phyloP scores from a whole-genome alignment of 345 rosid genomes.

The Geranium brycei region DNA sequence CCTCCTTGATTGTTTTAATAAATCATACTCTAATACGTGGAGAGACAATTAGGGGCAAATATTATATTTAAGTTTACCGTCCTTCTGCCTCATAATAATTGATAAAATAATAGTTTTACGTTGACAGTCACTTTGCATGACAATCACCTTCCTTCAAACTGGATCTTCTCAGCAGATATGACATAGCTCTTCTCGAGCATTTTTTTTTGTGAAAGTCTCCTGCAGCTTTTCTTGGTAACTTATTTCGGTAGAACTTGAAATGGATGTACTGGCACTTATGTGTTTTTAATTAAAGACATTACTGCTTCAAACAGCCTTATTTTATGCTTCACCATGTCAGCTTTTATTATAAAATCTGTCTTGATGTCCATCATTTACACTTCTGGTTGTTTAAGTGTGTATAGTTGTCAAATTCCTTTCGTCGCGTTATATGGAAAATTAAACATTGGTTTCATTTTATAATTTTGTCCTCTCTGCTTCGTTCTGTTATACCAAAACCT shows the following conservation, averaged over 20 bases:
- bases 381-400: not conserved
- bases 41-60: not conserved
- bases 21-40: not conserved
- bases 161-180: not conserved
- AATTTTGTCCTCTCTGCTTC: not conserved
- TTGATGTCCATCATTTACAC: too few relatives aligned
- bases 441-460: not conserved
- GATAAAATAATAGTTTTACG: too few relatives aligned
- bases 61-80: not conserved
- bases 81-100: not conserved
- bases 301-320: too few relatives aligned
- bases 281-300: too few relatives aligned
- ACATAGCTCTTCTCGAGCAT: too few relatives aligned
- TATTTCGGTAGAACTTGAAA: too few relatives aligned
- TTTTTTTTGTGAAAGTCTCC: too few relatives aligned
- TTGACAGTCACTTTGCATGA: too few relatives aligned
- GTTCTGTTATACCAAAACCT: not conserved
- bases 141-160: not conserved
- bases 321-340: too few relatives aligned
- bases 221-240: too few relatives aligned
- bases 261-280: too few relatives aligned
- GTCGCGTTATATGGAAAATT: not conserved
- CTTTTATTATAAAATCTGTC: too few relatives aligned
- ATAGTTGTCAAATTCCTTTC: not conserved
- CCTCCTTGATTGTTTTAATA: not conserved